Evolutionary conservation across 2,329 filamentous ascomycete species (phyloP).

Genomic region (Sporothrix protearum): DNA sequence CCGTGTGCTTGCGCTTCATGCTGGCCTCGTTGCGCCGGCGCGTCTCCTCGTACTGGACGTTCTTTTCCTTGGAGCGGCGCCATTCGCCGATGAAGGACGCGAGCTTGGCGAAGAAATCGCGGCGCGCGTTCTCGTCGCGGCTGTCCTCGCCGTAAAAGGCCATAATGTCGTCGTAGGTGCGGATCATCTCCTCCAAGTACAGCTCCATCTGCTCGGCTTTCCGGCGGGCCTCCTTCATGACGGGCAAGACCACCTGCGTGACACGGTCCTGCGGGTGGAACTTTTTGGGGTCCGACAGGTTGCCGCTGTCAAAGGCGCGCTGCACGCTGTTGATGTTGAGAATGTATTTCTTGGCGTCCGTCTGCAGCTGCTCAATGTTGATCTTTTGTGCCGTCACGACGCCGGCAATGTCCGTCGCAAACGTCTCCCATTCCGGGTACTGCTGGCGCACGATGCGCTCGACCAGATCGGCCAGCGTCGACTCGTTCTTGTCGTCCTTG

Average conservation of each 20-base stretch:
- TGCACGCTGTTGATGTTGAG: conserved; percentile 94
- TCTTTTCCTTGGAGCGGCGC: conserved; percentile 96
- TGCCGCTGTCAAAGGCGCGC: conserved; percentile 84
- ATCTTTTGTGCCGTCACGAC: conserved; percentile 81
- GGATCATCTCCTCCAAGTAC: conserved; percentile 88
- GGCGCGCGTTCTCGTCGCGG: conserved; percentile 82
- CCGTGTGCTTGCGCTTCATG: conserved; percentile 82
- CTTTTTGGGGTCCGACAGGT: conserved; percentile 91
- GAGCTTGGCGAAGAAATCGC: conserved; percentile 94
- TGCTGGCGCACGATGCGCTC: conserved; percentile 95
- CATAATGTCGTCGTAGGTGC: conserved; percentile 93
- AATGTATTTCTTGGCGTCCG: conserved; percentile 87
- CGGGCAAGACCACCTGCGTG: conserved; percentile 81
- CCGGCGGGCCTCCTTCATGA: conserved; percentile 92
- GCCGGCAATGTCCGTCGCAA: conserved; percentile 76
- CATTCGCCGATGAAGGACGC: conserved; percentile 87
- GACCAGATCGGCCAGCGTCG: conserved; percentile 89
- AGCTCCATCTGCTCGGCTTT: conserved; percentile 95
- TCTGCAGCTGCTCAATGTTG: conserved; percentile 86
- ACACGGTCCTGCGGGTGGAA: conserved; percentile 98
- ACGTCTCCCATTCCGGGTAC: conserved; percentile 92
- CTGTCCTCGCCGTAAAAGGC: conserved; percentile 94
- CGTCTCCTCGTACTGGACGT: conserved; percentile 74
- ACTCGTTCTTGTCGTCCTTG: conserved; percentile 98
- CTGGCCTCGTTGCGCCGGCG: conserved; percentile 82